Base-by-base conservation (phyloP, 306 rosid genomes). In the Macrotyloma uniflorum region DNA sequence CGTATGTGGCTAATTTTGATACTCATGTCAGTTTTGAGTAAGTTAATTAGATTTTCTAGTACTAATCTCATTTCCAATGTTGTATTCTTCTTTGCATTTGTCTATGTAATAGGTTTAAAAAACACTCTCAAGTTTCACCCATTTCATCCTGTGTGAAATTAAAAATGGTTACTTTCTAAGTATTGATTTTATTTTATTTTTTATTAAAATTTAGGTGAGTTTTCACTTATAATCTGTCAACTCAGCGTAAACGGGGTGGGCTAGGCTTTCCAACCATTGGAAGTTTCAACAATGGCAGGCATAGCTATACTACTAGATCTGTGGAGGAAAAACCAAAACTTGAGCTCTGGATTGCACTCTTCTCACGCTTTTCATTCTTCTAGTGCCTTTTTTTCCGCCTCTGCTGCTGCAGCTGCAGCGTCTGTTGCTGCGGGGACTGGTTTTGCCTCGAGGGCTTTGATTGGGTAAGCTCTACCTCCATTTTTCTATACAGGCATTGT, bases 261-360 rank as follows among this genome's bases (percentile, higher is more conserved):
- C 38, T 35, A 64, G 24, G 49, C 49, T 64, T 64, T 64, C 28
- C 28, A 36, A 64, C 49, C 38, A 67, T 75, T 42, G 65, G 55
- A 55, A 76, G 65, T 45, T 66, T 38, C 74, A 61, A 63, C 79
- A 61, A 94, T 94, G 98, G 93, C 89, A 77, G 97, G 96, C 72
- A 62, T 94, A 78, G 91, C 93, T 71, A 57, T 90, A 82, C 67
- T 92, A 28, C 63, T 87, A 80, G 98, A 94, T 89, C 92, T 89
- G 26, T 77, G 91, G 84, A 86, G 85, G 86, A 94, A 87, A 58
- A 91, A 84, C 49, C 88, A 83, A 18, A 84, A 43, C 59, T 66
- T 80, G 26, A 86, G 69, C 54, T 75, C 85, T 18, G 85, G 63
- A 36, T 72, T 84, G 32, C 47, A 38, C 36, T 61, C 90, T 50